A percentile compares a stretch with the other conserved stretches of the same genome.
These are phyloP conservation scores for Aureobasidium mangrovei DNA, from an alignment of 2,329 filamentous ascomycete species.

Conservation along the genomic window DNA sequence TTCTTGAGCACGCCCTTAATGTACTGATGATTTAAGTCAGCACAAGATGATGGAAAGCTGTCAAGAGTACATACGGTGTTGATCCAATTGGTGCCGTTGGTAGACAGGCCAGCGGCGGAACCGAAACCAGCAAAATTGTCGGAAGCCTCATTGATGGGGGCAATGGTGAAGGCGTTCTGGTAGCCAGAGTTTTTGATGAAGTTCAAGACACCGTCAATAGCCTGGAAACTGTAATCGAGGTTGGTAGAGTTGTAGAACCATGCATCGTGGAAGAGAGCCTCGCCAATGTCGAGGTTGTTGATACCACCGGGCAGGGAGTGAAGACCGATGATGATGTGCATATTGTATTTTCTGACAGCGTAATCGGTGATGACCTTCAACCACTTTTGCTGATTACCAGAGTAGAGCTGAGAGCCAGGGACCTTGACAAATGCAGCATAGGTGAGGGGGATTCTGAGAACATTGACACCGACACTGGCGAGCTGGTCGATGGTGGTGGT, in stretches of 20 bases:
- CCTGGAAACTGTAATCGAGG: constrained; percentile 26
- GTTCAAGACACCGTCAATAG: constrained; percentile 25
- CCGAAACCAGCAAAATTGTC: constrained; percentile 30
- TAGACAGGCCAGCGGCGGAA: constrained; percentile 24
- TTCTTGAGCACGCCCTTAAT: constrained; percentile 23
- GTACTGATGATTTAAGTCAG: not conserved
- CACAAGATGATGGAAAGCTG: too few relatives aligned
- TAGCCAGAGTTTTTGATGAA: constrained; percentile 26
- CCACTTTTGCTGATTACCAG: constrained; percentile 25
- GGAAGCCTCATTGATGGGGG: constrained; percentile 31
- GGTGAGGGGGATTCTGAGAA: constrained; percentile 29
- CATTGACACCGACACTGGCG: constrained; percentile 25
- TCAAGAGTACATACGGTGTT: constrained; percentile 20
- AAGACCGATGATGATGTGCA: constrained; percentile 30
- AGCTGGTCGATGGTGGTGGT: constrained; percentile 27
- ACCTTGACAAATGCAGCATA: constrained; percentile 31
- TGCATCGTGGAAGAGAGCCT: constrained; percentile 22
- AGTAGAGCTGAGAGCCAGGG: constrained; percentile 27
- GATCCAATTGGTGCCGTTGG: constrained; percentile 25
- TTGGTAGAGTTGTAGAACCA: constrained; percentile 31
- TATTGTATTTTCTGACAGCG: constrained; percentile 28
- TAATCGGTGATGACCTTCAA: constrained; percentile 27
- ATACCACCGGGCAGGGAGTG: constrained; percentile 28
- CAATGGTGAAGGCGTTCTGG: constrained; percentile 27
- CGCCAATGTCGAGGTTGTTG: constrained; percentile 24